Evolutionary conservation across 495 filamentous ascomycete genomes (phyloP).

Genomic region (Daldinia decipiens): DNA sequence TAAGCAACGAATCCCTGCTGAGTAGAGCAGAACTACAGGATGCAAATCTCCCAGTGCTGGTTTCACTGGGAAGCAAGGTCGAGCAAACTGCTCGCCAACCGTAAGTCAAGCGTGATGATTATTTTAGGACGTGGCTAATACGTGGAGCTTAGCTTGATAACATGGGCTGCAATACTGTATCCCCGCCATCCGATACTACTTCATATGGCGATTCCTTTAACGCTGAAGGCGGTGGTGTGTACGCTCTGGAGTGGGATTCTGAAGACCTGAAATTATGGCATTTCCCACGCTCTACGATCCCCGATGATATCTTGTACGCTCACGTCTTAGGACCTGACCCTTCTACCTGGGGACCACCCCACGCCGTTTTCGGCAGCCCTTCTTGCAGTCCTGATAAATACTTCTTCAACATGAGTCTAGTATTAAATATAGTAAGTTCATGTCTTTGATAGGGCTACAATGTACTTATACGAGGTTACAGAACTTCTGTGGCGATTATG

Average conservation of each 20-base stretch:
- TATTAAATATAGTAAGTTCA: slow-evolving; percentile 42
- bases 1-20: slow-evolving; percentile 55
- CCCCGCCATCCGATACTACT: slow-evolving; percentile 40
- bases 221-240: slow-evolving; percentile 69
- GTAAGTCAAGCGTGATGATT: slow-evolving; percentile 21
- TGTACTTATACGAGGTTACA: slow-evolving; percentile 21
- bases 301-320: slow-evolving; percentile 59
- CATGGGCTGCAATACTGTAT: slow-evolving; percentile 42
- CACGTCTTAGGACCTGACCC: slow-evolving; percentile 67
- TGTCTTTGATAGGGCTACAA: background rate
- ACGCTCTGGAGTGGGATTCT: slow-evolving; percentile 71
- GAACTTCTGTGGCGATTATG: slow-evolving; percentile 89
- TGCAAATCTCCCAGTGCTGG: slow-evolving; percentile 48
- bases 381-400: slow-evolving; percentile 38
- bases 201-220: slow-evolving; percentile 75
- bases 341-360: slow-evolving; percentile 68
- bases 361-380: slow-evolving; percentile 45
- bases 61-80: slow-evolving; percentile 47
- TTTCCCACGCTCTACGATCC: slow-evolving; percentile 70
- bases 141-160: slow-evolving; percentile 24
- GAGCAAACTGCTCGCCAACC: slow-evolving; percentile 36
- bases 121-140: slow-evolving; percentile 8
- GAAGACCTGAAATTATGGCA: slow-evolving; percentile 75
- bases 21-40: slow-evolving; percentile 58
- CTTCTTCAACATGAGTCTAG: slow-evolving; percentile 49